Evolutionary conservation across 768 basidiomycete genomes (phyloP).

Genomic region (Sporobolomyces phaffii): DNA sequence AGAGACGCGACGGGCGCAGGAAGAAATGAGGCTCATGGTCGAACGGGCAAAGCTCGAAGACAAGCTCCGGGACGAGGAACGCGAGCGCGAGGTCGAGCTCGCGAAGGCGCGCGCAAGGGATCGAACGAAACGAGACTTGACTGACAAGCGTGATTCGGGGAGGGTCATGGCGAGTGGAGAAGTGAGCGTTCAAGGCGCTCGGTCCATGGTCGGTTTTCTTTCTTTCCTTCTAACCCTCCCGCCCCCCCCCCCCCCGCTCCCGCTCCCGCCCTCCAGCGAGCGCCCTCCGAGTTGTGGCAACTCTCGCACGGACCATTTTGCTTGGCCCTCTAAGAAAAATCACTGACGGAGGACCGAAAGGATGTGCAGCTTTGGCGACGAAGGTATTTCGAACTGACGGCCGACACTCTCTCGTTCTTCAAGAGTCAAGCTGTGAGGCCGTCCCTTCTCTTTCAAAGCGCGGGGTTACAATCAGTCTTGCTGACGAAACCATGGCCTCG

Average conservation of each 20-base stretch:
- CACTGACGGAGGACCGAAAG: too few species aligned
- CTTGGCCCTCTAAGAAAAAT: too few species aligned
- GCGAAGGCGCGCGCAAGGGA: not conserved
- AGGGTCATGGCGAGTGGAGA: constrained; percentile 23
- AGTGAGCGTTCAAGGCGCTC: constrained; percentile 25
- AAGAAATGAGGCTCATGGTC: constrained; percentile 28
- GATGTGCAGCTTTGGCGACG: constrained; percentile 24
- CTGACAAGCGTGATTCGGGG: not conserved
- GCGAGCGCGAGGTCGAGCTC: not conserved
- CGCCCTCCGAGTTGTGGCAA: too few species aligned
- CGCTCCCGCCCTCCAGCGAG: too few species aligned
- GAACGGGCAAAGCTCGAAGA: constrained; percentile 16
- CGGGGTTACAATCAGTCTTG: too few species aligned
- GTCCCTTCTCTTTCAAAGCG: not conserved
- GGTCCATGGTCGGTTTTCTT: constrained; percentile 13
- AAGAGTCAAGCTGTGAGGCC: constrained; percentile 21
- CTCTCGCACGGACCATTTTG: too few species aligned
- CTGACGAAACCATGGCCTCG: not conserved
- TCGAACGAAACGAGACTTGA: not conserved
- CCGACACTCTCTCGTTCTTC: not conserved
- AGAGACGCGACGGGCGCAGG: constrained; percentile 12
- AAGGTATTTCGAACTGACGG: constrained; percentile 12
- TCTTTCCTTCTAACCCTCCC: not conserved
- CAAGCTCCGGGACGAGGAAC: constrained; percentile 21
- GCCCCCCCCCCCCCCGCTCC: too few species aligned